phyloP scores from a whole-genome alignment of 257 asterid genomes.

The Galeopsis tetrahit region DNA sequence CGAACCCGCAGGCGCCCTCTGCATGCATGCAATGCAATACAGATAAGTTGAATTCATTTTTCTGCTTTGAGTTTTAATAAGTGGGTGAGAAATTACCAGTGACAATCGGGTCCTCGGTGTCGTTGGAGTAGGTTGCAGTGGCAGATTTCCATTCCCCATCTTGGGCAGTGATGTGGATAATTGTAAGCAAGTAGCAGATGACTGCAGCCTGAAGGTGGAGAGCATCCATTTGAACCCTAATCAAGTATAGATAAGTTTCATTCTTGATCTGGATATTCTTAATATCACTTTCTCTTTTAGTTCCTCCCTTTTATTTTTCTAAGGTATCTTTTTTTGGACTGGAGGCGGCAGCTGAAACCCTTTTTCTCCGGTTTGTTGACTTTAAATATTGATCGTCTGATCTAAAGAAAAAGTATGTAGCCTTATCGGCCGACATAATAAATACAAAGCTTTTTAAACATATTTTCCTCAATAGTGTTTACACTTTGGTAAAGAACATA shows the following conservation, averaged over 20 bases:
- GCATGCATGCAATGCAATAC: constrained; percentile 29
- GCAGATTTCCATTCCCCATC: constrained; percentile 37
- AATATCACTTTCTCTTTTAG: background rate
- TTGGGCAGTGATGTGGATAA: constrained; percentile 16
- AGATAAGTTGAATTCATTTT: constrained; percentile 6
- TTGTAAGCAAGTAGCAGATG: constrained; percentile 31
- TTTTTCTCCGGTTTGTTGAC: background rate
- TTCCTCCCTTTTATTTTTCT: constrained; percentile 25
- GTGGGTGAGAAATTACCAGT: constrained; percentile 29
- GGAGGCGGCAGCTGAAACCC: background rate
- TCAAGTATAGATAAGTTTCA: constrained; percentile 1
- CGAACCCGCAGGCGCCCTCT: constrained; percentile 47
- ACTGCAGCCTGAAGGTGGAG: constrained; percentile 9
- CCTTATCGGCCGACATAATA: constrained; percentile 21
- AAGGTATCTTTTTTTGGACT: background rate
- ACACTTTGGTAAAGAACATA: background rate
- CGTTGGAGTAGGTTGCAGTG: constrained; percentile 38
- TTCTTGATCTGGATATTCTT: background rate
- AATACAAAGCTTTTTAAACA: background rate
- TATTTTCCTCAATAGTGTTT: background rate
- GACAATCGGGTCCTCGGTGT: constrained; percentile 33
- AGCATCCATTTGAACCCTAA: constrained; percentile 39
- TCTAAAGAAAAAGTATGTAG: constrained; percentile 10
- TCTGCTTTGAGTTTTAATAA: background rate
- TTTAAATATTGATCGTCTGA: background rate